Evolutionary conservation across 305 asterid species (phyloP), one percentile per base, ranked within the genome.

Genomic region (Salvia sclarea): DNA sequence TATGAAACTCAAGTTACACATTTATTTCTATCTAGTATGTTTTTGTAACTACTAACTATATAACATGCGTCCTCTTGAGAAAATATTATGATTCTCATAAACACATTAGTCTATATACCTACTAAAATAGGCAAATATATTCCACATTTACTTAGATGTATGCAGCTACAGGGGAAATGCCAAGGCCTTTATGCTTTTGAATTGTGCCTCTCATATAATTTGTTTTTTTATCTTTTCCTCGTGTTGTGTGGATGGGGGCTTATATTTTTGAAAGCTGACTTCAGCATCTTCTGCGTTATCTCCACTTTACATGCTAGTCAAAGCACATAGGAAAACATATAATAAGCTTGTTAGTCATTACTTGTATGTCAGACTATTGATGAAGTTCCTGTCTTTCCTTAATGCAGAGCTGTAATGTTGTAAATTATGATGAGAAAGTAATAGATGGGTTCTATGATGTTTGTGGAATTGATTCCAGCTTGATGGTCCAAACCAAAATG

Each of bases 361-460:
- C 31, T 54, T 68, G 47, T 55, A 52, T 58, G 49, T 48, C 25
- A 57, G 49, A 66, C 40, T 45, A 66, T 62, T 70, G 72, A 69
- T 64, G 65, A 63, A 47, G 40, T 71, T 45, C 14, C 9, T 22
- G 5, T 53, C 69, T 48, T 53, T 35, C 35, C 72, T 75, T 63
- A 66, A 70, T 87, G 95, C 98, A 95, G 99, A 91, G 85, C 75
- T 85, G 78, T 76, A 85, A 86, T 74, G 99, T 88, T 68, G 81
- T 95, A 80, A 92, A 88, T 85, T 95, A 89, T 75, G 96, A 92
- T 45, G 98, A 95, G 84, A 92, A 83, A 81, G 95, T 95, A 71
- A 76, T 86, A 61, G 99, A 95, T 71, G 99, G 99, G 61, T 95
- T 95, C 81, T 95, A 95, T 84, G 99, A 95, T 82, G 89, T 90